A percentile compares a stretch with the other conserved stretches of the same genome.
Evolutionary conservation across 1,284 basidiomycete species (phyloP).

Genomic region (Schizopora paradoxa): DNA sequence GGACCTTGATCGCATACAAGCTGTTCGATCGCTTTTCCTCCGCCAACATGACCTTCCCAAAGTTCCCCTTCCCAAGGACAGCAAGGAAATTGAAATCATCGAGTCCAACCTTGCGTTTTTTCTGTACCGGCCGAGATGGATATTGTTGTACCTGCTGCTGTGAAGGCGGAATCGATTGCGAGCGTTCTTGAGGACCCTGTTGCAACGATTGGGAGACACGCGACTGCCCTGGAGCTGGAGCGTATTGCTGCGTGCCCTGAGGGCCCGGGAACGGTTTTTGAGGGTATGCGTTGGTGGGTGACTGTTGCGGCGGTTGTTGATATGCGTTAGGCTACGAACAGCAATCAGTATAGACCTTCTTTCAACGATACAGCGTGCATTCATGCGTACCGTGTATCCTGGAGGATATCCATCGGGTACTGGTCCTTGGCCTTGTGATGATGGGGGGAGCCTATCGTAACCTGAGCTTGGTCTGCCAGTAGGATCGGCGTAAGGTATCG

Average conservation of each 20-base stretch:
- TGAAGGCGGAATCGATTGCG: conserved; percentile 25
- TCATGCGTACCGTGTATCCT: conserved; percentile 6
- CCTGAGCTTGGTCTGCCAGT: no score
- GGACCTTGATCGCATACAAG: conserved; percentile 97
- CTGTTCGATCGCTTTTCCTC: conserved; percentile 92
- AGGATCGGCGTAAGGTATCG: not conserved
- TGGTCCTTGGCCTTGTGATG: no score
- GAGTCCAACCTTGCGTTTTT: conserved; percentile 86
- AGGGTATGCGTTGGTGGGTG: conserved; percentile 8
- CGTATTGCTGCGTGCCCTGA: conserved; percentile 22
- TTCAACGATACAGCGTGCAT: not conserved
- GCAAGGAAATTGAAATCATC: conserved; percentile 99
- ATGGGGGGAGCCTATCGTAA: conserved; percentile 28
- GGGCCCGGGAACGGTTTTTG: conserved; percentile 2
- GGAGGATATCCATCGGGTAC: conserved; percentile 26
- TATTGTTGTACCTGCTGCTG: conserved; percentile 24
- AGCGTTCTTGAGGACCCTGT: conserved; percentile 19
- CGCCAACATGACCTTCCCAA: conserved; percentile 99
- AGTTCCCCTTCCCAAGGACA: conserved; percentile 98
- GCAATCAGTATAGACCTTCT: not conserved
- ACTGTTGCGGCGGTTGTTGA: conserved; percentile 7
- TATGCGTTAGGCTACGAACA: no score
- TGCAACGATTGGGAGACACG: conserved; percentile 18
- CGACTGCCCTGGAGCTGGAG: conserved; percentile 16
- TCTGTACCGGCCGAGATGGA: conserved; percentile 32